Evolutionary conservation across 805 yeast genomes (phyloP).

Genomic region (Pichia paraexigua): DNA sequence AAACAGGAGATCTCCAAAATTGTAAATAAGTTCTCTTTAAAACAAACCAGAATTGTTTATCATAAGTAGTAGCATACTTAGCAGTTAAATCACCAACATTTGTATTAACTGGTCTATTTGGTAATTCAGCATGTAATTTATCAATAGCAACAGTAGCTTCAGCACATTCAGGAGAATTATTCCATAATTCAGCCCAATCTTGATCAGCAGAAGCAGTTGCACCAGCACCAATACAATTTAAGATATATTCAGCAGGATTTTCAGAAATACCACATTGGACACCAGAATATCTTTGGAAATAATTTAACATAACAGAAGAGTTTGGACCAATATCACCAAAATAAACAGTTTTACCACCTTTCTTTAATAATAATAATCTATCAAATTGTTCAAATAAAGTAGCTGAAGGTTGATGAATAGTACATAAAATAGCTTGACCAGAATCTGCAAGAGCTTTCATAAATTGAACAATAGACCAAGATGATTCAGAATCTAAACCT

Average conservation of each 20-base stretch:
- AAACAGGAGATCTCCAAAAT: conserved; percentile 44
- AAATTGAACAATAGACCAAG: conserved; percentile 49
- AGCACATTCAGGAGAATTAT: conserved; percentile 27
- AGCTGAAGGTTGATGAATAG: conserved; percentile 46
- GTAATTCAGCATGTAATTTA: conserved; percentile 22
- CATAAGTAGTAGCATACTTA: conserved; percentile 41
- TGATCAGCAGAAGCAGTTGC: conserved; percentile 55
- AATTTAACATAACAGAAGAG: conserved; percentile 35
- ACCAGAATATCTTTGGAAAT: conserved; percentile 50
- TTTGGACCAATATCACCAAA: conserved; percentile 46
- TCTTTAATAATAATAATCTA: conserved; percentile 38
- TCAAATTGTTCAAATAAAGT: conserved; percentile 37
- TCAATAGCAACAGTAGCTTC: conserved; percentile 27
- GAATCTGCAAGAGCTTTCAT: conserved; percentile 41
- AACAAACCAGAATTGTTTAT: conserved; percentile 30
- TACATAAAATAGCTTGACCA: conserved; percentile 49
- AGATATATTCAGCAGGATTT: conserved; percentile 71
- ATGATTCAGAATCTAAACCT: conserved; percentile 50
- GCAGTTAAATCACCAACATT: conserved; percentile 23
- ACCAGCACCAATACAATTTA: conserved; percentile 74
- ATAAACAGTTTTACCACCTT: conserved; percentile 46
- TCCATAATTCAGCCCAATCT: conserved; percentile 66
- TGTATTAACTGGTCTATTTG: conserved; percentile 19
- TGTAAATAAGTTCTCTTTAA: conserved; percentile 33
- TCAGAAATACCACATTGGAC: conserved; percentile 53